Conservation (phyloP, 805 yeast species). For the Osmozyma mogii region DNA sequence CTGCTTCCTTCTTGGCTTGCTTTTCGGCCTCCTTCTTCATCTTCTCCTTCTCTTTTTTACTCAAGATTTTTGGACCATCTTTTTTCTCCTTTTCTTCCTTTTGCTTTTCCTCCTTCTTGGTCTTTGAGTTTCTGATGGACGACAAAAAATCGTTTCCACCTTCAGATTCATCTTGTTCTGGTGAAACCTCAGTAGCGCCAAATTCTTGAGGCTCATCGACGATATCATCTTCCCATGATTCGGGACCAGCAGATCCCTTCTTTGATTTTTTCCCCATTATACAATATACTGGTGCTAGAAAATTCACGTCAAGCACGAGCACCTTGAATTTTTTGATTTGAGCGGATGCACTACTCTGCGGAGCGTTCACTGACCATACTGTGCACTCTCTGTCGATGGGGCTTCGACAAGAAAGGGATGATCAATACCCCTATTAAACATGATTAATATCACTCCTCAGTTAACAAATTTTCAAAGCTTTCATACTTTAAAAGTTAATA, state of each 20-base stretch:
- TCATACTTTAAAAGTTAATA: no score
- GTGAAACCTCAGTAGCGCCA: slow-evolving; percentile 17
- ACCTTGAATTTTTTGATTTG: not conserved
- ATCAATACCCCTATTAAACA: no score
- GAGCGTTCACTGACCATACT: no score
- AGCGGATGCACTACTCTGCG: no score
- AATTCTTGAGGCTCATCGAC: slow-evolving; percentile 30
- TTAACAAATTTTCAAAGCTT: no score
- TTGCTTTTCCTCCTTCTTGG: slow-evolving; percentile 64
- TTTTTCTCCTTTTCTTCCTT: slow-evolving; percentile 45
- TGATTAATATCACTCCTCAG: no score
- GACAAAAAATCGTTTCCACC: slow-evolving; percentile 66
- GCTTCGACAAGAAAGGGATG: no score
- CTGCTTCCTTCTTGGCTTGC: slow-evolving; percentile 83
- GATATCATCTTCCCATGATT: slow-evolving; percentile 77
- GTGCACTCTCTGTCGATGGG: no score
- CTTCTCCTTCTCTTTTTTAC: slow-evolving; percentile 90
- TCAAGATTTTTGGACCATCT: slow-evolving; percentile 67
- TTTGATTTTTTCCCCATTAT: slow-evolving; percentile 43
- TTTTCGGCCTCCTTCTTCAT: slow-evolving; percentile 92
- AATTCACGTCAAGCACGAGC: not conserved
- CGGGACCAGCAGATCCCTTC: slow-evolving; percentile 57
- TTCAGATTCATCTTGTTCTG: slow-evolving; percentile 17
- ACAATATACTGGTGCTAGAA: not conserved
- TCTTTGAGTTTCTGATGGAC: slow-evolving; percentile 71